Percentiles rank a stretch among this genome's conserved stretches.
These are phyloP conservation scores for Lasiodiplodia gonubiensis DNA, from an alignment of 2,329 filamentous ascomycete species.

Conservation along the genomic window DNA sequence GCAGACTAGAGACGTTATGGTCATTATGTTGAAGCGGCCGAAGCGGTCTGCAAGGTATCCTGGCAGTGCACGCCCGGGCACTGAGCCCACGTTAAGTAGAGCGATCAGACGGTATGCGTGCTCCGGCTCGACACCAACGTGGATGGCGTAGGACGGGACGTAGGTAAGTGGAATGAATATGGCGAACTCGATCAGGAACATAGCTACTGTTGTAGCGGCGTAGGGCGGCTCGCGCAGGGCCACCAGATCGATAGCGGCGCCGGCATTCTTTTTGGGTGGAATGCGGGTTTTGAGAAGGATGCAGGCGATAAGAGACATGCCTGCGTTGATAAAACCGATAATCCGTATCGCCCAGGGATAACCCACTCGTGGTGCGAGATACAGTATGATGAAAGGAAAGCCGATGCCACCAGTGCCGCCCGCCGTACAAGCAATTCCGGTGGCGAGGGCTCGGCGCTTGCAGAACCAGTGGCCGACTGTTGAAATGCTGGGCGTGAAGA, in stretches of 20 bases:
- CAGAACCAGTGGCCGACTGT: conserved; percentile 49
- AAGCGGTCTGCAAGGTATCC: conserved; percentile 48
- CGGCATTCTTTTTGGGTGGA: conserved; percentile 16
- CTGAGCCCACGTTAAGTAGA: conserved; percentile 26
- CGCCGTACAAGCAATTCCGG: conserved; percentile 48
- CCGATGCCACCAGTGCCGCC: conserved; percentile 43
- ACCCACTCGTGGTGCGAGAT: conserved; percentile 43
- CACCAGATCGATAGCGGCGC: background rate
- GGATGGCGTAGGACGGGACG: conserved; percentile 9
- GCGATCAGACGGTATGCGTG: conserved; percentile 3
- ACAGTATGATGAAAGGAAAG: conserved; percentile 44
- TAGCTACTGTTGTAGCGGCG: background rate
- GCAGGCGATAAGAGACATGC: conserved; percentile 42
- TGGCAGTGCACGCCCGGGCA: conserved; percentile 35
- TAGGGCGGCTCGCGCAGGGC: conserved; percentile 5
- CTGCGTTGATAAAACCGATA: conserved; percentile 45
- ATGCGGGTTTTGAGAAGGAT: conserved; percentile 41
- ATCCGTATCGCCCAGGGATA: conserved; percentile 48
- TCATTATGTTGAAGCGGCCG: conserved; percentile 50
- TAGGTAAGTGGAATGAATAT: conserved; percentile 11
- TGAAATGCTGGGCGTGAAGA: conserved; percentile 47
- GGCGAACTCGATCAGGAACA: conserved; percentile 16
- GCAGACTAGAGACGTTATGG: conserved; percentile 44
- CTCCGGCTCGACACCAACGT: background rate
- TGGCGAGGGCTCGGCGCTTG: conserved; percentile 42